Evolutionary conservation across 2,329 filamentous ascomycete species (phyloP), one percentile per base, ranked within the genome.

Genomic region (Aspergillus oerlinghausenensis): DNA sequence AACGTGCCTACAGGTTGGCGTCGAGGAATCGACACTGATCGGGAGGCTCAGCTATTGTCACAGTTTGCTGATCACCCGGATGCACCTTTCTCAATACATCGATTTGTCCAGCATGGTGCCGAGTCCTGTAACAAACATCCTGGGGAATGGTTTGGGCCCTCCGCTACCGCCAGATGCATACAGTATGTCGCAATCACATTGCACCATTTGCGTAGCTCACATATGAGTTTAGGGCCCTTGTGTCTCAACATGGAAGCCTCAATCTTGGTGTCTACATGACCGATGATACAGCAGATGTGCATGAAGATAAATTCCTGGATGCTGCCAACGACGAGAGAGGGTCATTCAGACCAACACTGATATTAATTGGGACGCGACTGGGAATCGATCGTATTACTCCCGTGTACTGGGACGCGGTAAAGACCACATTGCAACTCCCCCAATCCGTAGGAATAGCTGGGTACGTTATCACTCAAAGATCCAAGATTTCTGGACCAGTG

Each of bases 71-170:
- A 99, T 67, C 87, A 93, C 60, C 85, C 90, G 2, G 82, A 82
- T 63, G 92, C 94, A 3, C 90, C 92, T 0, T 97, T 96, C 70
- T 97, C 93, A 1, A 91, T 99, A 65, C 94, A 99, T 68, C 90
- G 88, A 60, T 99, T 99, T 68, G 94, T 99, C 38, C 82, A 87
- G 53, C 89, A 96, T 65, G 94, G 94, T 19, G 92, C 92, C 25
- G 81, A 83, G 38, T 88, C 88, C 2, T 99, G 94, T 73, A 92
- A 91, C 3, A 97, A 96, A 74, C 90, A 95, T 68, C 94, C 94
- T 0, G 94, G 94, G 40, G 91, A 97, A 75, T 99, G 94, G 94
- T 99, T 99, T 75, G 94, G 94, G 0, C 94, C 94, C n/a, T 97
- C 92, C 19, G 94, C 94, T 6, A 95, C 94, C 9, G 92, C 94